Conservation (phyloP, 257 asterid species). For the Orobanche coerulescens region DNA sequence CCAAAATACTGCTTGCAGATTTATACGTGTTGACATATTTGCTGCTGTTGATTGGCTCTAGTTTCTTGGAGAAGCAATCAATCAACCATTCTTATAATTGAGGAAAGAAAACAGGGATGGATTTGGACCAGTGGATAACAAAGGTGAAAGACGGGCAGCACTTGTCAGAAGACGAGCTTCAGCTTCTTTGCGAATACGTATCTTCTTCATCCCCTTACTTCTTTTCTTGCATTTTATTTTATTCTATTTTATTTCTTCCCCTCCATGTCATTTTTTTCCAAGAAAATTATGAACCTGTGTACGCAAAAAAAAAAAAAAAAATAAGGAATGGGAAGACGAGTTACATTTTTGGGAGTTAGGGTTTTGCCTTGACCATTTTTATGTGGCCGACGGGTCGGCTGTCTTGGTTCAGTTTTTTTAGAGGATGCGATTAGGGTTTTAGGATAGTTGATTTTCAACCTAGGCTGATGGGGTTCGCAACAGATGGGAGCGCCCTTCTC, state of each 20-base stretch:
- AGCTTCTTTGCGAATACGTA: constrained; percentile 99
- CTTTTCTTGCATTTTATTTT: background rate
- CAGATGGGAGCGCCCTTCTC: constrained; percentile 2
- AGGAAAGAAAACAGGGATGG: constrained; percentile 42
- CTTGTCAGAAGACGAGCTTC: constrained; percentile 97
- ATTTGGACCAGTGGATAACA: constrained; percentile 95
- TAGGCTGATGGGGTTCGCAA: constrained; percentile 9
- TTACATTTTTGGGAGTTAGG: constrained; percentile 24
- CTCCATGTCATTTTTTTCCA: background rate
- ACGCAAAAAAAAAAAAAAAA: background rate
- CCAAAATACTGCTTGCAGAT: background rate
- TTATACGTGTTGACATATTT: background rate
- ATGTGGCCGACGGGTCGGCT: background rate
- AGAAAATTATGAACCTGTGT: constrained; percentile 1
- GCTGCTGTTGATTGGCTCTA: constrained; percentile 5
- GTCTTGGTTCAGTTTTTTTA: background rate
- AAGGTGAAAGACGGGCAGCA: constrained; percentile 97
- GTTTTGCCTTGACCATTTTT: constrained; percentile 22
- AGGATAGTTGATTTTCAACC: background rate
- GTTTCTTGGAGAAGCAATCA: constrained; percentile 9
- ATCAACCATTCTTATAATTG: background rate
- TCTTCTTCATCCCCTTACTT: constrained; percentile 11
- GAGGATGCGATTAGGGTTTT: constrained; percentile 11
- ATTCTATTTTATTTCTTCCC: constrained; percentile 1
- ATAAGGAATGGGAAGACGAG: background rate